A percentile compares a stretch with the other conserved stretches of the same genome.
Evolutionary conservation across 2,329 filamentous ascomycete species (phyloP).

Genomic region (Ascochyta rabiei): DNA sequence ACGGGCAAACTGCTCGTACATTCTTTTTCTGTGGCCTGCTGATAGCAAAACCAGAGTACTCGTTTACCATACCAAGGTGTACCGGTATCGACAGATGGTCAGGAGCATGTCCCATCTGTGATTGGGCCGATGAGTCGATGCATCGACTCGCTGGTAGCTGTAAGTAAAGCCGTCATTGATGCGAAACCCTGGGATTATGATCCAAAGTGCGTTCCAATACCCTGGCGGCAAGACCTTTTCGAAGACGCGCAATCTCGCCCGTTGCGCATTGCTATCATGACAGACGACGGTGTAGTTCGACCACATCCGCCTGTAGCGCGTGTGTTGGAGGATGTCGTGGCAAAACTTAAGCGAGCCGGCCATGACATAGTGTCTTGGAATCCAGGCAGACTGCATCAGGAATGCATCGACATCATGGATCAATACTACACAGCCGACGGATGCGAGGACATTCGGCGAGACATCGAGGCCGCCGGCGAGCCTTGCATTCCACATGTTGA

Average conservation of each 20-base stretch:
- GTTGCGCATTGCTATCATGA: conserved; percentile 58
- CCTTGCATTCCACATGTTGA: conserved; percentile 59
- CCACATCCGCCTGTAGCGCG: conserved; percentile 61
- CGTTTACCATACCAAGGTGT: conserved; percentile 65
- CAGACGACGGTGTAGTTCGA: conserved; percentile 61
- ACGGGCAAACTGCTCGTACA: background rate
- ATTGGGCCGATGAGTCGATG: conserved; percentile 65
- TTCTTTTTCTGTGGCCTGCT: background rate
- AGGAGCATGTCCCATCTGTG: conserved; percentile 68
- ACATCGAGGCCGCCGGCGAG: conserved; percentile 62
- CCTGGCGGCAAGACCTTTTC: conserved; percentile 59
- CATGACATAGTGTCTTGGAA: conserved; percentile 64
- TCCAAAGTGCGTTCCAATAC: conserved; percentile 59
- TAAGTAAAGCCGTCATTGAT: conserved; percentile 57
- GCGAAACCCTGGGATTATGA: conserved; percentile 61
- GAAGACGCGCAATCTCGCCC: conserved; percentile 50
- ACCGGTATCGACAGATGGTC: conserved; percentile 66
- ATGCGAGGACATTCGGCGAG: conserved; percentile 65
- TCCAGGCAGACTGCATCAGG: conserved; percentile 55
- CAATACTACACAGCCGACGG: conserved; percentile 67
- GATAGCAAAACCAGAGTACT: conserved; percentile 52
- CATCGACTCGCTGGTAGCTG: conserved; percentile 56
- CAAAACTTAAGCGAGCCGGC: conserved; percentile 53
- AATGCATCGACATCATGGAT: conserved; percentile 66
- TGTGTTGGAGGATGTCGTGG: conserved; percentile 49